A percentile compares a stretch with the other conserved stretches of the same genome.
Evolutionary conservation across 345 rosid genomes (phyloP).

Genomic region (Erucastrum elatum): DNA sequence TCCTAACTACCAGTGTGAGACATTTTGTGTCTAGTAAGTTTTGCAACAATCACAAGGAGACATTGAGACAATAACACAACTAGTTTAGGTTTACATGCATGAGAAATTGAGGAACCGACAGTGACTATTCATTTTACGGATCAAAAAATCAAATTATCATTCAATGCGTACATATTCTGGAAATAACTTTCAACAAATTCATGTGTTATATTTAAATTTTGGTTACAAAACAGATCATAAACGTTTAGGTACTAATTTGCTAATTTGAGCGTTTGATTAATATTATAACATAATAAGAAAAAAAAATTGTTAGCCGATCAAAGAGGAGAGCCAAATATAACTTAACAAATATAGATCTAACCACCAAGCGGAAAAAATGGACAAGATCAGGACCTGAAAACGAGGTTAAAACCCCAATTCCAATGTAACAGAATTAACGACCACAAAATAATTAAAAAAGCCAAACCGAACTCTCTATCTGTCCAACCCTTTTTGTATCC

Average conservation of each 20-base stretch:
- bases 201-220: not conserved
- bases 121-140: no score
- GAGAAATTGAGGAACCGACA: no score
- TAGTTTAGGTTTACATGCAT: no score
- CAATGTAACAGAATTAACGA: slow-evolving; percentile 28
- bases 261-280: slow-evolving; percentile 19
- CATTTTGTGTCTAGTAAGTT: no score
- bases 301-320: not conserved
- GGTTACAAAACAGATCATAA: slow-evolving; percentile 7
- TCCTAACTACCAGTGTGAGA: no score
- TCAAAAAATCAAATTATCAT: no score
- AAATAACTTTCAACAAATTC: no score
- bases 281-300: not conserved
- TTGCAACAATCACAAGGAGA: no score
- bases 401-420: slow-evolving; percentile 20
- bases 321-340: slow-evolving; percentile 29
- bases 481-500: slow-evolving; percentile 26
- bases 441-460: slow-evolving; percentile 19
- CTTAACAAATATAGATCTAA: slow-evolving; percentile 25
- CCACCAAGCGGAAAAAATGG: slow-evolving; percentile 10
- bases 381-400: slow-evolving; percentile 27
- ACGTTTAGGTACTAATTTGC: slow-evolving; percentile 10
- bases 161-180: no score
- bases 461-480: not conserved
- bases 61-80: no score